Evolutionary conservation across 257 asterid species (phyloP), one percentile per base, ranked within the genome.

Genomic region (Solanum pinnatisectum): DNA sequence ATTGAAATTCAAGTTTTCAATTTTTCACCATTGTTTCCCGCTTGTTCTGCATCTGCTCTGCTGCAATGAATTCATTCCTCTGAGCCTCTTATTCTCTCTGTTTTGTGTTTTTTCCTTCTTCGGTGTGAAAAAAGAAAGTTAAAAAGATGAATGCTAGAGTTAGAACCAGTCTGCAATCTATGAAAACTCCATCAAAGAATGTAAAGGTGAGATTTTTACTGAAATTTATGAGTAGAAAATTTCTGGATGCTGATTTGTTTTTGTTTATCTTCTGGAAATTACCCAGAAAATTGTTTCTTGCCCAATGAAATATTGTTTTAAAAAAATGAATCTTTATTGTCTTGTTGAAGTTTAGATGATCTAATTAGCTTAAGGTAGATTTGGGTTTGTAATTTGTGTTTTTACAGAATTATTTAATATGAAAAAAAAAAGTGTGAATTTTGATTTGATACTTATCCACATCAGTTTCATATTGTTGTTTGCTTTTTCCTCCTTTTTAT

Each of bases 161-260:
- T 65, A 90, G 95, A 88, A 89, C 93, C 89, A 94, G 89, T 90
- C 77, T 94, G 92, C 98, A 92, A 91, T 87, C 94, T 44, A 83
- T 90, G 93, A 94, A 88, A 88, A 76, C 92, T 71, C 87, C 88
- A 74, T 65, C 86, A 86, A 92, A 93, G 89, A 91, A 88, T 82
- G 93, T 90, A 81, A 93, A 92, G 89, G 98, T 94, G 93, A 91
- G 32, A n/a, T 77, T 71, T 16, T 79, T 44, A 20, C 40, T 8
- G 44, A 40, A 67, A 74, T 91, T 35, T 49, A 46, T 71, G 5
- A 60, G 37, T 63, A 6, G 42, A 9, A 16, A 52, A 86, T 35
- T 85, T 70, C 46, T 70, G 82, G 87, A 70, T 70, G 8, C 44
- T 40, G 77, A 27, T 85, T 85, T 37, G 14, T 30, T 65, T 7